These are phyloP conservation scores for Ampelomyces quisqualis DNA, from an alignment of 2,329 filamentous ascomycete species.

Conservation along the genomic window DNA sequence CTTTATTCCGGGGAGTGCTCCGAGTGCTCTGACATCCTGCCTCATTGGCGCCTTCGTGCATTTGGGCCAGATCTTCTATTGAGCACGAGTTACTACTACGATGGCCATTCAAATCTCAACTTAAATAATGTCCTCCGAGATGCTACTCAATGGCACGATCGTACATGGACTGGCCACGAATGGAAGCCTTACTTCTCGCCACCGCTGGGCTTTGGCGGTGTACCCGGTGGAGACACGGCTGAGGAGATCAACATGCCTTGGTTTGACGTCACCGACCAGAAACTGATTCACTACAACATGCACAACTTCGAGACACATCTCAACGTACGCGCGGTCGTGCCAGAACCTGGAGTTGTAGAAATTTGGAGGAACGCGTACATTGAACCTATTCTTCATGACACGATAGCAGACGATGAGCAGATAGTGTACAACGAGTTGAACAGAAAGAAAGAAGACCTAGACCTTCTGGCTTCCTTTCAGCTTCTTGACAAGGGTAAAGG, in stretches of 20 bases:
- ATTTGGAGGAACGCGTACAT: conserved; percentile 6
- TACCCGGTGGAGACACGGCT: conserved; percentile 1
- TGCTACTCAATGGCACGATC: conserved; percentile 3
- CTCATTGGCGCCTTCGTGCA: conserved; percentile 3
- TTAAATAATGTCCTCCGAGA: conserved; percentile 1
- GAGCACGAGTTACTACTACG: not conserved
- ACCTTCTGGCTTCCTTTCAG: conserved; percentile 4
- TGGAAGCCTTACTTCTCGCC: conserved; percentile 8
- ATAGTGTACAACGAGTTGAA: not conserved
- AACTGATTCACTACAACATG: conserved; percentile 8
- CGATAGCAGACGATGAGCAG: not conserved
- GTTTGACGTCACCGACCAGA: conserved; percentile 10
- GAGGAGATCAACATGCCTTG: conserved; percentile 11
- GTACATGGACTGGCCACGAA: not conserved
- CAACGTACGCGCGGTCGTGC: conserved; percentile 3
- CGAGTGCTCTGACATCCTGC: conserved; percentile 4
- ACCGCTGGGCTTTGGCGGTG: not conserved
- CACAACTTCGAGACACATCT: conserved; percentile 2
- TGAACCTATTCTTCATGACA: not conserved
- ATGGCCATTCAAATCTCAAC: conserved; percentile 2
- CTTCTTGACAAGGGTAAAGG: not conserved
- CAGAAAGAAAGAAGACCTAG: not conserved
- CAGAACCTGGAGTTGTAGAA: conserved; percentile 4
- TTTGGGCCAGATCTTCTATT: not conserved
- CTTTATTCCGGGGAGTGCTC: not conserved